These are phyloP conservation scores for Piper longum DNA, from an alignment of 164 flowering plant genomes.

Conservation along the genomic window DNA sequence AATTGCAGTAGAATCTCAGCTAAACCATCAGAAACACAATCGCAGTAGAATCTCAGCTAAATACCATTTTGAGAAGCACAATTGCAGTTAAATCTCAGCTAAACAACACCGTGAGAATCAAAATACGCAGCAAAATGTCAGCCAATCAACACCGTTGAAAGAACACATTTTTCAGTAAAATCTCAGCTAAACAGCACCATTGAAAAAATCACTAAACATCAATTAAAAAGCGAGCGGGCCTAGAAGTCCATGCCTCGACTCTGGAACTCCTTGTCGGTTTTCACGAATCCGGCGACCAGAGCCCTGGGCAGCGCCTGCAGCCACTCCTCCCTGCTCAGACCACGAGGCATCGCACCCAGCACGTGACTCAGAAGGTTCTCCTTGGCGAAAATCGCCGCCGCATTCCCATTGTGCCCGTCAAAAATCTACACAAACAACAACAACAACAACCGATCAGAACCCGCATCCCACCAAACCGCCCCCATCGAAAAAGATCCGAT, in stretches of 20 bases:
- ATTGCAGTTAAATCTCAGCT: too few species aligned
- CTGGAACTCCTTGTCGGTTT: constrained; percentile 83
- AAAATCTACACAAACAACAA: constrained; percentile 38
- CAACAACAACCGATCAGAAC: constrained; percentile 6
- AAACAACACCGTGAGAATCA: too few species aligned
- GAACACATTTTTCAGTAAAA: not conserved
- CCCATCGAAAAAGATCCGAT: not conserved
- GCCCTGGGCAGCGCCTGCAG: constrained; percentile 84
- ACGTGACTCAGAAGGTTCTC: constrained; percentile 65
- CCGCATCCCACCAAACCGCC: not conserved
- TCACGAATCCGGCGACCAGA: constrained; percentile 84
- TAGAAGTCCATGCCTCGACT: constrained; percentile 42
- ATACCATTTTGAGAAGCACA: too few species aligned
- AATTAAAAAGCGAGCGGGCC: too few species aligned
- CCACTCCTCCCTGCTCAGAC: constrained; percentile 82
- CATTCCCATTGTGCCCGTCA: constrained; percentile 90
- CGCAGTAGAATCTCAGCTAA: too few species aligned
- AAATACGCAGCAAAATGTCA: too few species aligned
- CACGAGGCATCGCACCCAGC: constrained; percentile 61
- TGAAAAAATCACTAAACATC: not conserved
- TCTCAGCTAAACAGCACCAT: not conserved
- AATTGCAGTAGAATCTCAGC: too few species aligned
- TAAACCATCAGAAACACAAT: too few species aligned
- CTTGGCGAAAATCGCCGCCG: constrained; percentile 67
- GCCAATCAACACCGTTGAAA: too few species aligned